Conservation (phyloP, 352 stramenopile species). For the Pythium myriotylum region DNA sequence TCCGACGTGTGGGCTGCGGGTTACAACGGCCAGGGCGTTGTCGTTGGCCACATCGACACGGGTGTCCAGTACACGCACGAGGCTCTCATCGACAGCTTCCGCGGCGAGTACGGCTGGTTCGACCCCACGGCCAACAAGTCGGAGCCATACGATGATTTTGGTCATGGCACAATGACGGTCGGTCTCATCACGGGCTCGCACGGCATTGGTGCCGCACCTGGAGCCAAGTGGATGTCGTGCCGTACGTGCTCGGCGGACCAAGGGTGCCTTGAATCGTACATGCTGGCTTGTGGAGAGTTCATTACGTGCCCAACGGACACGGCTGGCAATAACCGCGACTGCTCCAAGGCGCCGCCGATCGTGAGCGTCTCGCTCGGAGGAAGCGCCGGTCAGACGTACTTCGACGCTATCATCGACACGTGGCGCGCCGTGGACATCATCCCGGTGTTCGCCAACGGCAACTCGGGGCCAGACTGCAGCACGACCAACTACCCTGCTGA, state of each 20-base stretch:
- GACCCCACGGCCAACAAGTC: constrained; percentile 26
- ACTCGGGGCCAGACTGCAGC: constrained; percentile 17
- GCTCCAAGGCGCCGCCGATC: constrained; percentile 22
- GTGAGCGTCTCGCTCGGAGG: constrained; percentile 32
- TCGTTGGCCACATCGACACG: constrained; percentile 31
- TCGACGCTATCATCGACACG: constrained; percentile 13
- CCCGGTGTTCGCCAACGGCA: constrained; percentile 31
- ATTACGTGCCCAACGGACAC: constrained; percentile 35
- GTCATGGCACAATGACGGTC: constrained; percentile 24
- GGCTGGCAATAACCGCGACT: constrained; percentile 14
- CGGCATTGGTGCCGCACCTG: constrained; percentile 15
- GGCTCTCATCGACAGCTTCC: constrained; percentile 14
- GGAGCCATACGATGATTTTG: constrained; percentile 25
- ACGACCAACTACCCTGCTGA: constrained; percentile 23
- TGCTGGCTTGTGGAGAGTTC: constrained; percentile 29
- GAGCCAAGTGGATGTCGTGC: constrained; percentile 14
- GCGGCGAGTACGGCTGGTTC: constrained; percentile 21
- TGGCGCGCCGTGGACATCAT: constrained; percentile 34
- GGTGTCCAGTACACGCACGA: constrained; percentile 29
- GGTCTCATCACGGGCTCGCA: constrained; percentile 9
- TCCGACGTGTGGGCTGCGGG: constrained; percentile 21
- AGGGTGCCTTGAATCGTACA: constrained; percentile 22
- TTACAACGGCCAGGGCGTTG: constrained; percentile 23
- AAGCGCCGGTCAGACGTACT: constrained; percentile 13
- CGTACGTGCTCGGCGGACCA: not conserved